Percentiles rank a stretch among this genome's conserved stretches.
Evolutionary conservation across 2,329 filamentous ascomycete genomes (phyloP).

Genomic region (Delphinella strobiligena): DNA sequence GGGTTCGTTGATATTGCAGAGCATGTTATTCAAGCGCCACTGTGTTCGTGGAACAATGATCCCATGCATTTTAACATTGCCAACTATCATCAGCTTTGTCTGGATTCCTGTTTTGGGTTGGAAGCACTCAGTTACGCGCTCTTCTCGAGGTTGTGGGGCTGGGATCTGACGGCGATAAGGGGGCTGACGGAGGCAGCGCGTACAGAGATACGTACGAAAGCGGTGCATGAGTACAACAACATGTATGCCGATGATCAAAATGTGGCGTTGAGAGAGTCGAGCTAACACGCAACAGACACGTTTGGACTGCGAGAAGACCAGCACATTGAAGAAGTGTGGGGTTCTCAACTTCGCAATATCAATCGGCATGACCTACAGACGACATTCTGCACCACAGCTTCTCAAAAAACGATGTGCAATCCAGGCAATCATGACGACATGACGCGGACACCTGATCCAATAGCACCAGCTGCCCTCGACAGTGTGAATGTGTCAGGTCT

Average conservation of each 20-base stretch:
- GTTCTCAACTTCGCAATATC: no score
- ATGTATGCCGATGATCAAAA: slow-evolving; percentile 57
- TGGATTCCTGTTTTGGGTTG: slow-evolving; percentile 53
- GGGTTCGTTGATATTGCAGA: slow-evolving; percentile 76
- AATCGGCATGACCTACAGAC: no score
- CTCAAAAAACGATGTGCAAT: no score
- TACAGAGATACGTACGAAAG: slow-evolving; percentile 55
- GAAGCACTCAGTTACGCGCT: slow-evolving; percentile 63
- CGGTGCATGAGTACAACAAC: slow-evolving; percentile 60
- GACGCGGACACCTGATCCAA: no score
- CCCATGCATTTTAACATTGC: slow-evolving; percentile 55
- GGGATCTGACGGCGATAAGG: slow-evolving; percentile 47
- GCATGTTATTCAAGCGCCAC: slow-evolving; percentile 54
- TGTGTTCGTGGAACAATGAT: slow-evolving; percentile 61
- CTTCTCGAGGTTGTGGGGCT: slow-evolving; percentile 21
- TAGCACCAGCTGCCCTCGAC: background rate
- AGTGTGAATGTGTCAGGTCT: background rate
- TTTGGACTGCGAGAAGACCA: slow-evolving; percentile 35
- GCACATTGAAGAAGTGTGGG: background rate
- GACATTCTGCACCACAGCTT: no score
- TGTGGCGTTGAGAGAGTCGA: slow-evolving; percentile 14
- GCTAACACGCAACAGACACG: slow-evolving; percentile 25
- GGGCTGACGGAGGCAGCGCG: slow-evolving; percentile 51
- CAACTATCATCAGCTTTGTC: slow-evolving; percentile 70
- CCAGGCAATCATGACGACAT: no score